Evolutionary conservation across 331 rosid genomes (phyloP).

Genomic region (Quercus lobata): DNA sequence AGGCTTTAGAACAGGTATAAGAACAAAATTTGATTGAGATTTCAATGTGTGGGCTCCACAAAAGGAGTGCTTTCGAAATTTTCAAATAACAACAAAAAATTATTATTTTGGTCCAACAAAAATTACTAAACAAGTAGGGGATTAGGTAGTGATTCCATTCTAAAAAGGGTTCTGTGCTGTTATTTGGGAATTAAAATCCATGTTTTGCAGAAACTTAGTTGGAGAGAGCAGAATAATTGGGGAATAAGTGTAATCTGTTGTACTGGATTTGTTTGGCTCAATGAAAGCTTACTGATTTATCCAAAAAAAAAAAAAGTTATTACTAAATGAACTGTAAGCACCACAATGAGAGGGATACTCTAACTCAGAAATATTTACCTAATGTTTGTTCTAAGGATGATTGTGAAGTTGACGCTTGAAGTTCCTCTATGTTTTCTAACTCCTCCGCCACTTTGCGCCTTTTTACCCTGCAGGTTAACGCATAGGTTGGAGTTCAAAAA

Average conservation of each 20-base stretch:
- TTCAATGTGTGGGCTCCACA: not conserved
- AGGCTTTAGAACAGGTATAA: not conserved
- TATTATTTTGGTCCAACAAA: not conserved
- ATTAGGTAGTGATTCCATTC: no score
- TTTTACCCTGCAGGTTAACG: conserved; percentile 42
- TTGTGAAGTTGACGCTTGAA: conserved; percentile 32
- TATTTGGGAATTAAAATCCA: no score
- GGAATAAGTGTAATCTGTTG: no score
- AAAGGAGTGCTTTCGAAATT: not conserved
- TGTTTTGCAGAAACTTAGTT: no score
- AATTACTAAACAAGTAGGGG: not conserved
- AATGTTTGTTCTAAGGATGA: conserved; percentile 18
- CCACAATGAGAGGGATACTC: not conserved
- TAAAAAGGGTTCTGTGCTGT: no score
- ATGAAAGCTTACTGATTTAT: no score
- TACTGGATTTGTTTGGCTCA: no score
- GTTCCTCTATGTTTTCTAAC: conserved; percentile 36
- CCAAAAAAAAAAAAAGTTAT: no score
- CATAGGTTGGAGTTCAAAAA: conserved; percentile 3
- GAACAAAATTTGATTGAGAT: not conserved
- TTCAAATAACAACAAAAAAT: not conserved
- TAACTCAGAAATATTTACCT: conserved; percentile 32
- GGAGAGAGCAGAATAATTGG: no score
- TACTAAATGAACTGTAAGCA: no score
- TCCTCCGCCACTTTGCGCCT: conserved; percentile 45